Evolutionary conservation across 306 rosid species (phyloP).

Genomic region (Vigna reflexopilosa): DNA sequence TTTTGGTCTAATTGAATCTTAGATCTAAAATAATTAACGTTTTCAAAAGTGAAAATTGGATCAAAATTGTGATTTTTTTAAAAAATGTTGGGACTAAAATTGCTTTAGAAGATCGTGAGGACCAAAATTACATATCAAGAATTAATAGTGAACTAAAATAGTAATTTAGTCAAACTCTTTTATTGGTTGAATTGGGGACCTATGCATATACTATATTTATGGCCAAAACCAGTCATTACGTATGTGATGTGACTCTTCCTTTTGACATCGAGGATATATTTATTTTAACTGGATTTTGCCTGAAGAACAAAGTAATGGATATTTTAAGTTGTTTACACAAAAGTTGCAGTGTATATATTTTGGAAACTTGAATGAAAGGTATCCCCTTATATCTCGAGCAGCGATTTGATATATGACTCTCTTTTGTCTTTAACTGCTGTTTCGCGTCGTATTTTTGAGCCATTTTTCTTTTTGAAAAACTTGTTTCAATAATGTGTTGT

Average conservation of each 20-base stretch:
- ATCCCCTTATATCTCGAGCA: background rate
- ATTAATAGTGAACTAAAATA: background rate
- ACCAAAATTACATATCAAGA: background rate
- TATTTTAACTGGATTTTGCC: background rate
- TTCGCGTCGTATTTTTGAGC: background rate
- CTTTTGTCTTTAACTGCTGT: background rate
- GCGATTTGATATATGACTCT: background rate
- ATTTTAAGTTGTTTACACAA: background rate
- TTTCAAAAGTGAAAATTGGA: background rate
- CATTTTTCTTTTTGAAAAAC: background rate
- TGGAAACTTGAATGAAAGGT: background rate
- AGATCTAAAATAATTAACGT: no score
- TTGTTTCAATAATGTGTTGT: background rate
- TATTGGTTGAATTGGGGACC: background rate
- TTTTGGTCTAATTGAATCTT: no score
- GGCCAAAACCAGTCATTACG: background rate
- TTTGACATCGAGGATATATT: background rate
- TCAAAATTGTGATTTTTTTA: background rate
- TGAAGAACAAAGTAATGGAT: conserved; percentile 2
- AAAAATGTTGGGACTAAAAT: no score
- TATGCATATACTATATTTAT: background rate
- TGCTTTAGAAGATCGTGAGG: background rate
- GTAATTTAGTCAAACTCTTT: background rate
- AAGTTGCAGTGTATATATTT: background rate
- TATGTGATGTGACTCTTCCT: conserved; percentile 13